phyloP scores from a whole-genome alignment of 192 early-diverging fungal species.

The Fimicolochytrium jonesii region DNA sequence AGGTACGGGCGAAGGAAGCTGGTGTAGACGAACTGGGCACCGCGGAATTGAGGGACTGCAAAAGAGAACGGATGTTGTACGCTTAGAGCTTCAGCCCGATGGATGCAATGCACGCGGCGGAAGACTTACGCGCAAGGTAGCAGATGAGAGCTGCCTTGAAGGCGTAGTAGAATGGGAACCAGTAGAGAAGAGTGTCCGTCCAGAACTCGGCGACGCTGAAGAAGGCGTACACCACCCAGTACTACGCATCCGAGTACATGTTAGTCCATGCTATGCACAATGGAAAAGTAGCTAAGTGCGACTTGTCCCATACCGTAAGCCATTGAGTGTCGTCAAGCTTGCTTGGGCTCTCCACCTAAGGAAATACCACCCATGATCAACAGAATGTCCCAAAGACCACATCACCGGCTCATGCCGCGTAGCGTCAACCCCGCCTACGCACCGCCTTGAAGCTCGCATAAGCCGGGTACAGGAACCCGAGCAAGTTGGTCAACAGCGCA shows the following conservation, averaged over 20 bases:
- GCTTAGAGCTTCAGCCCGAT: background rate
- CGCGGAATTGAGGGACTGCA: slow-evolving; percentile 34
- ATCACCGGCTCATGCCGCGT: too few species aligned
- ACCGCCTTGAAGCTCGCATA: slow-evolving; percentile 92
- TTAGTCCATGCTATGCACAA: too few species aligned
- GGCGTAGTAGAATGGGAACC: slow-evolving; percentile 92
- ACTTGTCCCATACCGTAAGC: background rate
- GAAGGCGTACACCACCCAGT: slow-evolving; percentile 91
- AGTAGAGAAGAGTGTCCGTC: slow-evolving; percentile 82
- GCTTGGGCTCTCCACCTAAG: too few species aligned
- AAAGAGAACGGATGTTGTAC: background rate
- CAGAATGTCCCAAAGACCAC: too few species aligned
- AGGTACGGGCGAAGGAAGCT: slow-evolving; percentile 73
- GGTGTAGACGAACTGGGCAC: slow-evolving; percentile 78
- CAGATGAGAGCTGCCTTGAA: slow-evolving; percentile 88
- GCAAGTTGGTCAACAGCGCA: slow-evolving; percentile 71
- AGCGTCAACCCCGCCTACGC: too few species aligned
- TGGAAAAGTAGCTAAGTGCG: too few species aligned
- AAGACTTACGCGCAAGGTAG: slow-evolving; percentile 77
- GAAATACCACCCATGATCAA: too few species aligned
- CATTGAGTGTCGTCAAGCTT: slow-evolving; percentile 32
- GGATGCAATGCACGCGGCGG: slow-evolving; percentile 52
- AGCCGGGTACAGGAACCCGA: slow-evolving; percentile 91
- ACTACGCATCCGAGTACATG: too few species aligned
- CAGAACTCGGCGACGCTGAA: slow-evolving; percentile 87